Conservation (phyloP, 192 early-diverging fungal species). For the Gigaspora rosea region DNA sequence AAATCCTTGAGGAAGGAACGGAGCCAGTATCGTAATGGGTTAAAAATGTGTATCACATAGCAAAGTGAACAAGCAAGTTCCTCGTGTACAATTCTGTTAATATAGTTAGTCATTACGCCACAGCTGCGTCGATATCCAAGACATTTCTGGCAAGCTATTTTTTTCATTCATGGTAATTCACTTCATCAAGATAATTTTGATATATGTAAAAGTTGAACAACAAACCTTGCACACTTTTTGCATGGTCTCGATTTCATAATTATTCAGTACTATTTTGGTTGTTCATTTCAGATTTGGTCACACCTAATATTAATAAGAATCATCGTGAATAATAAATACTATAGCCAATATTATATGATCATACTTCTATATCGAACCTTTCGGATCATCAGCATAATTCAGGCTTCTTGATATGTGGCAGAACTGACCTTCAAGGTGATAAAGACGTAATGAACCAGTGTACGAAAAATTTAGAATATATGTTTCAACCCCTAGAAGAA, state of each 20-base stretch:
- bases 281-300: conserved; percentile 73
- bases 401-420: conserved; percentile 63
- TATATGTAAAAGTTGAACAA: neutral
- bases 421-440: conserved; percentile 67
- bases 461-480: conserved; percentile 40
- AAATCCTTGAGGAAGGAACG: too few species aligned
- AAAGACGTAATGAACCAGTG: conserved; percentile 69
- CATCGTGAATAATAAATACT: neutral
- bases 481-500: neutral
- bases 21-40: too few species aligned
- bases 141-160: too few species aligned
- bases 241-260: conserved; percentile 79
- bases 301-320: conserved; percentile 52
- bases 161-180: neutral
- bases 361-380: conserved; percentile 23
- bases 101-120: conserved; percentile 93
- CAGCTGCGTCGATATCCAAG: conserved; percentile 81
- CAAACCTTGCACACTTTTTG: conserved; percentile 74
- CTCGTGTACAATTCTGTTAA: conserved; percentile 93
- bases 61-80: conserved; percentile 28
- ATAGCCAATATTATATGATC: neutral
- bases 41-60: too few species aligned
- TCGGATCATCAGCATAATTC: conserved; percentile 63
- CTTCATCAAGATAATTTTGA: neutral
- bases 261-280: conserved; percentile 58